Conservation (phyloP, 352 stramenopile species). For the Phytophthora syringae region DNA sequence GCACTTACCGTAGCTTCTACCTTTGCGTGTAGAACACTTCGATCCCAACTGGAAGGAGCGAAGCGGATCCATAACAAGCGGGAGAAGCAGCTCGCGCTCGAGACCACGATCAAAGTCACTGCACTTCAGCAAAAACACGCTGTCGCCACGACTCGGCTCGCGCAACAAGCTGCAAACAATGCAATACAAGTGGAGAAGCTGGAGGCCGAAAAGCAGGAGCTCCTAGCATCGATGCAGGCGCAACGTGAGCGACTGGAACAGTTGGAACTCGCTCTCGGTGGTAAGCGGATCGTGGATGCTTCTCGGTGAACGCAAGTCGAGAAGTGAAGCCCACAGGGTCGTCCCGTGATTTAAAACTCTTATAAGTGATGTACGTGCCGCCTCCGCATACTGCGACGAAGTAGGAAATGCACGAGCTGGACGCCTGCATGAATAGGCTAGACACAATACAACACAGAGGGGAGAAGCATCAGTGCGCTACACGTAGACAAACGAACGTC, state of each 20-base stretch:
- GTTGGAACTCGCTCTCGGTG: constrained; percentile 58
- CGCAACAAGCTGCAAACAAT: constrained; percentile 39
- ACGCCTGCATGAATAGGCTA: constrained; percentile 27
- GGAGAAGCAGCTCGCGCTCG: constrained; percentile 59
- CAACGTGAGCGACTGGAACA: constrained; percentile 58
- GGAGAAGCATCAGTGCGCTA: constrained; percentile 29
- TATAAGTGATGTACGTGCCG: constrained; percentile 31
- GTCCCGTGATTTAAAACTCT: constrained; percentile 18
- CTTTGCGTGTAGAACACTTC: constrained; percentile 42
- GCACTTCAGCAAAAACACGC: constrained; percentile 60
- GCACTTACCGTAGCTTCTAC: constrained; percentile 15
- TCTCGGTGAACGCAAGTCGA: constrained; percentile 42
- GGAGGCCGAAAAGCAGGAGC: constrained; percentile 54
- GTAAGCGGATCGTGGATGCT: constrained; percentile 47
- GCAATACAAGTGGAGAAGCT: constrained; percentile 46
- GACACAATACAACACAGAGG: constrained; percentile 44
- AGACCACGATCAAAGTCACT: constrained; percentile 50
- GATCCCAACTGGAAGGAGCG: constrained; percentile 48
- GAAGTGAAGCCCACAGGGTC: constrained; percentile 13
- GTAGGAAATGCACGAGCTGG: constrained; percentile 27
- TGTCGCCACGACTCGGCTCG: constrained; percentile 47
- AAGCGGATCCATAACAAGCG: constrained; percentile 41
- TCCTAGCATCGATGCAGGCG: constrained; percentile 40
- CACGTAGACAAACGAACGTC: constrained; percentile 36
- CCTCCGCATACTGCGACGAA: constrained; percentile 34